Conservation (phyloP, 1,284 basidiomycete species). For the Ganoderma lingzhi region DNA sequence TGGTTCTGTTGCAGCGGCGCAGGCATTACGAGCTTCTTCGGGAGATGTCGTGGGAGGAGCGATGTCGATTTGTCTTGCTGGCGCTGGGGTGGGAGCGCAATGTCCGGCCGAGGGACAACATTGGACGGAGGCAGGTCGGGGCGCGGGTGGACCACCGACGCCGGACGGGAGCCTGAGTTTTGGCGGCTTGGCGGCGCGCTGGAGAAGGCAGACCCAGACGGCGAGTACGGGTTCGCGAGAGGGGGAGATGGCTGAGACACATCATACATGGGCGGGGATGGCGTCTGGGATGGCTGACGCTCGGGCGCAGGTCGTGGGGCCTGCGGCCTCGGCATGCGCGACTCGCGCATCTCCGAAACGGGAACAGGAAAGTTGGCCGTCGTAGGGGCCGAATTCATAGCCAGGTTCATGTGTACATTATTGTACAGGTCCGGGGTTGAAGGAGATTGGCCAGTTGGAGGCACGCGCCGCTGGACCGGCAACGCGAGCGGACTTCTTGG, state of each 20-base stretch:
- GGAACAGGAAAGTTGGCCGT: constrained; percentile 9
- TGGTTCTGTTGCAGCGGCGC: constrained; percentile 51
- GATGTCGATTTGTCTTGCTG: constrained; percentile 27
- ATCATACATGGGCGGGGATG: constrained; percentile 9
- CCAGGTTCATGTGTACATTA: constrained; percentile 31
- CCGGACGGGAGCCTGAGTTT: constrained; percentile 15
- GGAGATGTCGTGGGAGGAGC: constrained; percentile 54
- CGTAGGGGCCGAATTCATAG: constrained; percentile 8
- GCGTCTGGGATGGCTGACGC: neutral
- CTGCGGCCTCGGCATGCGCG: constrained; percentile 16
- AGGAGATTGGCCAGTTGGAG: constrained; percentile 21
- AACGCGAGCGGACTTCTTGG: constrained; percentile 26
- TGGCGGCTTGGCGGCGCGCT: constrained; percentile 7
- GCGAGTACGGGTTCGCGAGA: constrained; percentile 26
- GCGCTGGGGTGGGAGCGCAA: constrained; percentile 37
- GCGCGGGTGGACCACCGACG: constrained; percentile 13
- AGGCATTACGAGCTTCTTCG: constrained; percentile 74
- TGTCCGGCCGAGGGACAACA: constrained; percentile 36
- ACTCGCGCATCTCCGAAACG: constrained; percentile 18
- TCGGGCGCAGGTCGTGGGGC: constrained; percentile 1
- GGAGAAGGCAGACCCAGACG: constrained; percentile 15
- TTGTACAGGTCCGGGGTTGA: constrained; percentile 25
- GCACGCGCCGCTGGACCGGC: constrained; percentile 26
- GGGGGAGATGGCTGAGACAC: constrained; percentile 23
- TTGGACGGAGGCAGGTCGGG: constrained; percentile 18